Evolutionary conservation across 805 yeast species (phyloP).

Genomic region (Cyberlindnera saturnus): DNA sequence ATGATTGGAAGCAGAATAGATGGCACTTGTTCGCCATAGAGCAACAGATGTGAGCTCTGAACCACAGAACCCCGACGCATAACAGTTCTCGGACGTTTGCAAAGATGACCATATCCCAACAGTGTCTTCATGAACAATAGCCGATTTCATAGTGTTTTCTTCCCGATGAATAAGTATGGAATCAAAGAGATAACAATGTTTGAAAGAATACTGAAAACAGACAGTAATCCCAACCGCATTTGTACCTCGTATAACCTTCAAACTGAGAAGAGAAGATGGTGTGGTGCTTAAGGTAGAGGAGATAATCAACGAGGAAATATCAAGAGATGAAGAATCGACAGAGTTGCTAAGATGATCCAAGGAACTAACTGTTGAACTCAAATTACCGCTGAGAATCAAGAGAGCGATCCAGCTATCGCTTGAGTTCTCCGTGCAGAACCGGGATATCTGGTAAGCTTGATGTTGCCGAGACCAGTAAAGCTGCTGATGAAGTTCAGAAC

Average conservation of each 20-base stretch:
- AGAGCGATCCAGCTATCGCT: not conserved
- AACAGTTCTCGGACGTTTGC: constrained; percentile 1
- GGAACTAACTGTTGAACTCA: too few species aligned
- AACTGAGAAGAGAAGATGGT: not conserved
- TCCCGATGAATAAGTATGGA: constrained; percentile 6
- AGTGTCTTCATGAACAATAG: not conserved
- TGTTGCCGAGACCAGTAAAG: constrained; percentile 7
- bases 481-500: constrained; percentile 4
- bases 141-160: constrained; percentile 7
- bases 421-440: constrained; percentile 6
- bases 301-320: too few species aligned
- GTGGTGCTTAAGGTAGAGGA: too few species aligned
- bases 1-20: constrained; percentile 21
- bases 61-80: constrained; percentile 4
- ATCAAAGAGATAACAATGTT: constrained; percentile 3
- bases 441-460: constrained; percentile 4
- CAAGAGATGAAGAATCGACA: too few species aligned
- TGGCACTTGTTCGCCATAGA: constrained; percentile 19
- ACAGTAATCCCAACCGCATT: constrained; percentile 2
- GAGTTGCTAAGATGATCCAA: too few species aligned
- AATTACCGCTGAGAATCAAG: constrained; percentile 3
- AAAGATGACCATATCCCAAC: not conserved
- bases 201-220: constrained; percentile 6
- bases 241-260: constrained; percentile 1
- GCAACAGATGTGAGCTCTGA: constrained; percentile 19